Conservation (phyloP, 2,329 filamentous ascomycete species). For the Nemania serpens region DNA sequence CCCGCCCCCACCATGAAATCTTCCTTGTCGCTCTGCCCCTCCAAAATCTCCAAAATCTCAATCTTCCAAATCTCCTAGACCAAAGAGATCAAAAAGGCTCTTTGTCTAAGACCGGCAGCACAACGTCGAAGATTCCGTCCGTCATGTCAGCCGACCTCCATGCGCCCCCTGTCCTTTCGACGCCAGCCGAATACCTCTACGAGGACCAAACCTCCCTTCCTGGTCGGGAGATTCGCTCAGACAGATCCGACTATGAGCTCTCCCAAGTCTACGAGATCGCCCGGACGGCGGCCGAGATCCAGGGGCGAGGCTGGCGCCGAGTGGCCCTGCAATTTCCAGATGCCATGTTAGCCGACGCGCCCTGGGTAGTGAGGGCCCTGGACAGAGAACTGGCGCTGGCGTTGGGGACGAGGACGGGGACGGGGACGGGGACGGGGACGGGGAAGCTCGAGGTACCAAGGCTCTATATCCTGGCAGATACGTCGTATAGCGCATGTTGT, state of each 20-base stretch:
- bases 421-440: not conserved
- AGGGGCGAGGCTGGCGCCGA: slow-evolving; percentile 70
- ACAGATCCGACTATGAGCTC: slow-evolving; percentile 68
- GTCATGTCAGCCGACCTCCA: slow-evolving; percentile 55
- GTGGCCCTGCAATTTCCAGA: slow-evolving; percentile 97
- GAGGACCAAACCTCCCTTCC: slow-evolving; percentile 51
- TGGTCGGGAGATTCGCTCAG: slow-evolving; percentile 39
- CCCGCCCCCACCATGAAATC: too few species aligned
- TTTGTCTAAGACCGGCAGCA: not conserved
- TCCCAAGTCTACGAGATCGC: slow-evolving; percentile 81
- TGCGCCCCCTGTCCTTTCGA: slow-evolving; percentile 65
- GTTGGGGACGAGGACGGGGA: too few species aligned
- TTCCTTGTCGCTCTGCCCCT: slow-evolving; percentile 12
- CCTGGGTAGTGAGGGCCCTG: slow-evolving; percentile 74
- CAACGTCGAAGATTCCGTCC: not conserved
- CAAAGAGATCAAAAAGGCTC: not conserved
- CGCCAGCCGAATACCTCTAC: slow-evolving; percentile 63
- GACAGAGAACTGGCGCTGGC: slow-evolving; percentile 40
- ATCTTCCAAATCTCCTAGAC: too few species aligned
- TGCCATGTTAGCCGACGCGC: slow-evolving; percentile 84
- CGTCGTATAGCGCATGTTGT: slow-evolving; percentile 95
- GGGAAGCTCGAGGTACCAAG: slow-evolving; percentile 35
- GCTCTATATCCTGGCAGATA: slow-evolving; percentile 89
- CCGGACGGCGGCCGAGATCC: slow-evolving; percentile 77
- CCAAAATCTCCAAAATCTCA: slow-evolving; percentile 14